Base-by-base conservation (phyloP, 2,329 filamentous ascomycete genomes). In the Volutella citrinella region DNA sequence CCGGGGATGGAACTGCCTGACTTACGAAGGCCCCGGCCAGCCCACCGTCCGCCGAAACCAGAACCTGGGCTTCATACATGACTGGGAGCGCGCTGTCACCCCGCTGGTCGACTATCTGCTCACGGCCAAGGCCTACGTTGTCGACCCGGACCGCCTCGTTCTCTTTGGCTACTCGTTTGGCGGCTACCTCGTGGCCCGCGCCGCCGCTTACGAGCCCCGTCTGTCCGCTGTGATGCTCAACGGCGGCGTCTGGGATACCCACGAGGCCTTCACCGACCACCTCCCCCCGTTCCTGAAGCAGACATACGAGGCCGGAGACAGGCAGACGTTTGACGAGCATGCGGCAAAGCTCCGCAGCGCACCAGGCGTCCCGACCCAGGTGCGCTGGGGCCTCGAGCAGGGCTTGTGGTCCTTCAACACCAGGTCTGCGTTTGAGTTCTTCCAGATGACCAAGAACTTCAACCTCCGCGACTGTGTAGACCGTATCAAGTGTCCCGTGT, bases 21-120 rank as follows among this genome's bases (percentile, higher is more conserved):
- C 61, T 1, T 72, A 64, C 33, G 69, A 73, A 34, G 69, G 69
- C 0, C 68, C 68, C 0, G 68, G 68, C 0, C 68, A 72, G 42
- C 57, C 60, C 1, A 60, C 54, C 2, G 60, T 67, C 3, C 57
- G 61, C 8, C 61, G 68, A 2, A 36, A 63, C 1, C 65, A 72
- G 30, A 48, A 57, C 10, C 30, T 68, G 0, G 66, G 66, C 3
- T 72, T 72, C 46, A 69, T 68, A 32, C 49, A 55, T 1, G 56
- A 70, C 6, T 72, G 66, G 66, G 63, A 68, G 45, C 49, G 49
- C 10, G 65, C 63, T 3, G 54, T 65, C 7, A 60, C 55, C 0
- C 65, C 65, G 0, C 48, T 69, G 3, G 48, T 71, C 4, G 65
- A 70, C 46, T 60, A 64, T 26, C 42, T 61, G 5, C 30, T 58